Evolutionary conservation across 129 eudicot species (phyloP).

Genomic region (Saposhnikovia divaricata): DNA sequence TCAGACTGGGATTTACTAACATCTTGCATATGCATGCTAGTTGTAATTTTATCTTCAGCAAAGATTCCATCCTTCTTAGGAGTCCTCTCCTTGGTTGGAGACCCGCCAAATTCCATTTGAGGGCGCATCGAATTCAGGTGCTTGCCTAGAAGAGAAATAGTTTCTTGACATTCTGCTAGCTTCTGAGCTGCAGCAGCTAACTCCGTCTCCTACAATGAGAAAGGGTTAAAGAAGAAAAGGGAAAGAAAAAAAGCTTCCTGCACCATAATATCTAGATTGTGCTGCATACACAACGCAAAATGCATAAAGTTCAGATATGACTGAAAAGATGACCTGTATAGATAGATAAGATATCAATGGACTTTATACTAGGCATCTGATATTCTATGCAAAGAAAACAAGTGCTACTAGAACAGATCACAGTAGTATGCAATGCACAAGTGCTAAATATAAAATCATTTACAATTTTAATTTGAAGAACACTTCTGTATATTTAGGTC

Average conservation of each 20-base stretch:
- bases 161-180: conserved; percentile 74
- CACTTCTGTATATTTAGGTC: not conserved
- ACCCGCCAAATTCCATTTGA: conserved; percentile 29
- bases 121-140: conserved; percentile 45
- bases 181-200: conserved; percentile 54
- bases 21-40: conserved; percentile 18
- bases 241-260: not conserved
- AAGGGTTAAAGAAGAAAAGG: not conserved
- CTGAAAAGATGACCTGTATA: not conserved
- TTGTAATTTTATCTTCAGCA: conserved; percentile 26
- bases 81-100: conserved; percentile 18
- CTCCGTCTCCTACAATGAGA: conserved; percentile 37
- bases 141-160: conserved; percentile 49
- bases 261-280: not conserved
- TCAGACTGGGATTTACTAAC: conserved; percentile 22
- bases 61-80: conserved; percentile 18
- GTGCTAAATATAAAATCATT: too few species aligned
- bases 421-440: not conserved
- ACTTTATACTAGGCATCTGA: not conserved
- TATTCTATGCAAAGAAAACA: not conserved
- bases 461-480: not conserved
- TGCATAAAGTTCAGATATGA: not conserved
- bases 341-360: not conserved
- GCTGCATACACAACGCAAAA: not conserved
- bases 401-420: not conserved